phyloP scores from a whole-genome alignment of 768 basidiomycete species.

The Tylopilus plumbeoviolaceoides region DNA sequence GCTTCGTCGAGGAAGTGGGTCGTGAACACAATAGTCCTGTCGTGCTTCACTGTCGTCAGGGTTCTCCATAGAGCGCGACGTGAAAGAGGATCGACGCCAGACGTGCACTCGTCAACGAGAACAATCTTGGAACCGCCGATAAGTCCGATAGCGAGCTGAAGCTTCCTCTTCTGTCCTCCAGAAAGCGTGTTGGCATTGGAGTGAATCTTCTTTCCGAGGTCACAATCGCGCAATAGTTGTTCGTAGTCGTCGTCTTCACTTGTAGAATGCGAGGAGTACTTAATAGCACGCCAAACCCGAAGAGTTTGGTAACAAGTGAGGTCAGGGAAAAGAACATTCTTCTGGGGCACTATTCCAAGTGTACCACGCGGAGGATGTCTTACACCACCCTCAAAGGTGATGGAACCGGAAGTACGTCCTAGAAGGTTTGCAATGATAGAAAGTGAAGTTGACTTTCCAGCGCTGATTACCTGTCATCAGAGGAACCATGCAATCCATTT shows the following conservation, averaged over 20 bases:
- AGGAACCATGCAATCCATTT: neutral
- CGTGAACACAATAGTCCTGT: conserved; percentile 69
- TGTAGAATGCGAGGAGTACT: conserved; percentile 51
- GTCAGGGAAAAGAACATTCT: conserved; percentile 78
- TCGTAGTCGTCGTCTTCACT: too few relatives aligned
- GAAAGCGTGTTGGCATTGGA: conserved; percentile 63
- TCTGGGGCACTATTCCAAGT: conserved; percentile 77
- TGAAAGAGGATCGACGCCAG: conserved; percentile 79
- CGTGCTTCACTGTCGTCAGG: conserved; percentile 59
- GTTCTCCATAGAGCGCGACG: conserved; percentile 75
- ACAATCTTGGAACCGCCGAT: conserved; percentile 70
- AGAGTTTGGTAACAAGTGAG: conserved; percentile 74
- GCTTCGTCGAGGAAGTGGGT: conserved; percentile 84
- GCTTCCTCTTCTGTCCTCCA: conserved; percentile 79
- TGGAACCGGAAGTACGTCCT: conserved; percentile 52
- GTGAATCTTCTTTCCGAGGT: conserved; percentile 65
- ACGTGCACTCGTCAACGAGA: conserved; percentile 67
- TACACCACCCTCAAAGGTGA: conserved; percentile 52
- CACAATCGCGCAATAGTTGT: conserved; percentile 67
- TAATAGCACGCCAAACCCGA: conserved; percentile 68
- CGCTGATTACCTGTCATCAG: conserved; percentile 36
- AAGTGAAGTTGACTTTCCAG: conserved; percentile 73
- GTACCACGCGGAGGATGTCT: conserved; percentile 56
- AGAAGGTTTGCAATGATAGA: conserved; percentile 64
- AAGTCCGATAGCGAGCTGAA: conserved; percentile 79